Percentiles rank a stretch among this genome's conserved stretches.
phyloP scores from a whole-genome alignment of 2,329 filamentous ascomycete species.

The Cytospora schulzeri region DNA sequence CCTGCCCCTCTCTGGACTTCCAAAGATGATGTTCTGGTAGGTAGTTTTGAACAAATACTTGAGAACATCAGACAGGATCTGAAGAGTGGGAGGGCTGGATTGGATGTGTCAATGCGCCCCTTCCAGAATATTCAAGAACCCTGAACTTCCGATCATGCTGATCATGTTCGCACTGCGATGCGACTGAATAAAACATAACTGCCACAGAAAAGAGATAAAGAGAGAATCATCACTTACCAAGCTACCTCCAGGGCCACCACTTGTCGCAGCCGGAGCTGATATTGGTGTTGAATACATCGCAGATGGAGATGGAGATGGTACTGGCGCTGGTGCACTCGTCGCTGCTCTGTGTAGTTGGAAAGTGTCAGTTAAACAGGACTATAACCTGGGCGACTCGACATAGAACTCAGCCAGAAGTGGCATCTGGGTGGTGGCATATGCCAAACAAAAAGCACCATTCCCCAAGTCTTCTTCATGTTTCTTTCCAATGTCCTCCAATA shows the following conservation, averaged over 20 bases:
- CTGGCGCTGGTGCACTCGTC: conserved; percentile 27
- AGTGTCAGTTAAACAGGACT: conserved; percentile 6
- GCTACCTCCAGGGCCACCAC: conserved; percentile 40
- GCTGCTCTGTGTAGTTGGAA: conserved; percentile 28
- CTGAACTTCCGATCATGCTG: not conserved
- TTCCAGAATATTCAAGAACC: not conserved
- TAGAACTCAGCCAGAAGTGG: not conserved
- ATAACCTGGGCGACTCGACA: not conserved
- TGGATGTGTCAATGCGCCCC: too few species aligned
- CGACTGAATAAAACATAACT: not conserved
- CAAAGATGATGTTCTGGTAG: not conserved
- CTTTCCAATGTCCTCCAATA: not conserved
- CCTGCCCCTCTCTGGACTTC: not conserved
- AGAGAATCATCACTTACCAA: conserved; percentile 40
- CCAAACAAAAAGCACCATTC: too few species aligned
- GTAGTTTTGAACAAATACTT: not conserved
- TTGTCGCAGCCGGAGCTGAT: conserved; percentile 45
- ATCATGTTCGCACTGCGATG: not conserved
- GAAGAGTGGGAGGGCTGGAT: too few species aligned
- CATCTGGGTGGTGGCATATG: too few species aligned
- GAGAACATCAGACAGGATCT: not conserved
- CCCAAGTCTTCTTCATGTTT: not conserved
- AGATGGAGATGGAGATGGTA: conserved; percentile 20
- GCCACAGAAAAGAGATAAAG: not conserved
- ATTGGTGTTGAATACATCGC: conserved; percentile 29